phyloP scores from a whole-genome alignment of 2,329 filamentous ascomycete genomes.

The Aspergillus novoparasiticus region DNA sequence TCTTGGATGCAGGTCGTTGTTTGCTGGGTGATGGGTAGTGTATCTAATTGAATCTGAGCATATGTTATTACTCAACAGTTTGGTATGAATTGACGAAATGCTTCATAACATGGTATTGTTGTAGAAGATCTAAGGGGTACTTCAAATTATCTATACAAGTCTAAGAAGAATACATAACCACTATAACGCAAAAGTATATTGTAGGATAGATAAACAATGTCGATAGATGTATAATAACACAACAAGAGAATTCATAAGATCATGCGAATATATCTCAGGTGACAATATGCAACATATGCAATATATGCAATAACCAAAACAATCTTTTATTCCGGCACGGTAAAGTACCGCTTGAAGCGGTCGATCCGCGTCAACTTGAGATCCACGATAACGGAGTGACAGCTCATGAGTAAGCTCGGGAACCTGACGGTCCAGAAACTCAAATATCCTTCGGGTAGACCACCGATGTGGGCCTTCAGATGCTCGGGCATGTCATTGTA shows the following conservation, averaged over 20 bases:
- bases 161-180: background rate
- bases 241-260: background rate
- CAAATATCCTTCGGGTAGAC: constrained; percentile 78
- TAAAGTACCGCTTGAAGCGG: constrained; percentile 48
- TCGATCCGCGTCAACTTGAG: constrained; percentile 56
- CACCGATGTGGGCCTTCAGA: constrained; percentile 72
- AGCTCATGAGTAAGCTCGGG: constrained; percentile 74
- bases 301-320: background rate
- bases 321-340: constrained; percentile 14
- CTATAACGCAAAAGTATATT: background rate
- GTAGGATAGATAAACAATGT: background rate
- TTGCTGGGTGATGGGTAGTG: background rate
- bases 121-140: background rate
- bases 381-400: constrained; percentile 73
- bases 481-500: constrained; percentile 92
- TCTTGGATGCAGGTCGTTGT: background rate
- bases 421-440: constrained; percentile 81
- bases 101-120: background rate
- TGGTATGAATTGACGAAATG: background rate
- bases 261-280: background rate
- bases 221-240: background rate
- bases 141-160: background rate
- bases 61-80: too few species aligned
- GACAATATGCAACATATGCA: background rate
- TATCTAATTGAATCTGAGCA: background rate